phyloP scores from a whole-genome alignment of 1,139 yeast species.

The Yamadazyma friedrichii region DNA sequence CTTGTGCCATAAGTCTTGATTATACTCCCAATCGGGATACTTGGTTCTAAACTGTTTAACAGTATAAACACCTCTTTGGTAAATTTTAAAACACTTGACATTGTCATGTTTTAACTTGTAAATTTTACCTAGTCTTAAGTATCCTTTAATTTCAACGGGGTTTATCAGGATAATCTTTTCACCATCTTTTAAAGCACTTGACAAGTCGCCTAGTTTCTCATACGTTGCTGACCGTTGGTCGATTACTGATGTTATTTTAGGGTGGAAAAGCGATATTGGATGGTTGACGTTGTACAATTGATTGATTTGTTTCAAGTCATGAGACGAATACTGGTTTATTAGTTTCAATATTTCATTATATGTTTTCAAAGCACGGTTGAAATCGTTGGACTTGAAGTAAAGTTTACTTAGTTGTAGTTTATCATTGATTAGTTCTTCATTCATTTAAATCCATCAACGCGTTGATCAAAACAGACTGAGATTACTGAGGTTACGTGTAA shows the following conservation, averaged over 20 bases:
- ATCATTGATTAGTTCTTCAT: conserved; percentile 25
- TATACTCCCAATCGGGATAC: conserved; percentile 21
- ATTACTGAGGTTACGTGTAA: too few species aligned
- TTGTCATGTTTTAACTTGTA: conserved; percentile 27
- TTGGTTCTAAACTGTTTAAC: conserved; percentile 27
- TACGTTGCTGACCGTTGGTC: conserved; percentile 61
- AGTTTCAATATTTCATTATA: conserved; percentile 21
- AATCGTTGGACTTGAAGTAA: conserved; percentile 31
- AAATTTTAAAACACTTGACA: conserved; percentile 41
- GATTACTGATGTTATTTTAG: conserved; percentile 24
- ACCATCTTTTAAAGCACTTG: conserved; percentile 47
- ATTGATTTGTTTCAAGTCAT: conserved; percentile 20
- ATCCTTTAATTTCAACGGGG: conserved; percentile 60
- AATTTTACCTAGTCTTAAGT: conserved; percentile 53
- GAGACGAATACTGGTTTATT: conserved; percentile 16
- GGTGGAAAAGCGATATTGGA: conserved; percentile 32
- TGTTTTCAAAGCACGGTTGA: conserved; percentile 25
- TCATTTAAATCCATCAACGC: conserved; percentile 5
- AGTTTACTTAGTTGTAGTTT: conserved; percentile 31
- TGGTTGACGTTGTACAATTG: conserved; percentile 19
- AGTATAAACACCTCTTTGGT: conserved; percentile 41
- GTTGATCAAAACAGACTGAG: not conserved
- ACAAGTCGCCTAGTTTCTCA: conserved; percentile 45
- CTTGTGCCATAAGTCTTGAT: conserved; percentile 25
- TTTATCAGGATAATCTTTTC: conserved; percentile 41